phyloP scores from a whole-genome alignment of 179 eudicot genomes.

The Silene vulgaris region DNA sequence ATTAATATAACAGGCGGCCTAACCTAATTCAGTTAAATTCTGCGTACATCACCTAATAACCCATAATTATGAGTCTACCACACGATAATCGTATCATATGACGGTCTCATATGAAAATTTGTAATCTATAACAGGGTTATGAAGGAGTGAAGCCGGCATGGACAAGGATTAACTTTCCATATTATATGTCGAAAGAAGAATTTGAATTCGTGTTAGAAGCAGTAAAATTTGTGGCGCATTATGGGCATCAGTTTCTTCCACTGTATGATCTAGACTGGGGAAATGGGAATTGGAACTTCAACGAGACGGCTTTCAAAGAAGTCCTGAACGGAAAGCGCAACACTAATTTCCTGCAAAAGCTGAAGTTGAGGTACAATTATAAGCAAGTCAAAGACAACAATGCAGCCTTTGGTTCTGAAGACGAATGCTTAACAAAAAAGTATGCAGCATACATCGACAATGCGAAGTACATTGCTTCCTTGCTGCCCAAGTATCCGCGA shows the following conservation, averaged over 20 bases:
- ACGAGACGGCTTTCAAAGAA: conserved; percentile 22
- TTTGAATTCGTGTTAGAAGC: conserved; percentile 46
- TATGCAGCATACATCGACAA: conserved; percentile 37
- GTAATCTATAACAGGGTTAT: conserved; percentile 64
- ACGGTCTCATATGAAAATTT: too few relatives aligned
- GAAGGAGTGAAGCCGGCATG: conserved; percentile 57
- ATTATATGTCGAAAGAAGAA: conserved; percentile 67
- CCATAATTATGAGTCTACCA: too few relatives aligned
- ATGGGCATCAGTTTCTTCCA: conserved; percentile 63
- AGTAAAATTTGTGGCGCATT: conserved; percentile 46
- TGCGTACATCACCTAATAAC: too few relatives aligned
- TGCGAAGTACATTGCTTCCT: conserved; percentile 38
- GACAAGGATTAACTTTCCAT: conserved; percentile 73
- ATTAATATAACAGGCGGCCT: too few relatives aligned
- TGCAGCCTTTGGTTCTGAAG: background rate
- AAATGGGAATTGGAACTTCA: conserved; percentile 58
- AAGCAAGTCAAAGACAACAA: conserved; percentile 13
- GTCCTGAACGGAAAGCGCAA: background rate
- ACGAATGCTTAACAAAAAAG: conserved; percentile 12
- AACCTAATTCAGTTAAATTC: too few relatives aligned
- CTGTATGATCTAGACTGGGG: conserved; percentile 62
- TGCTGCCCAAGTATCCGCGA: conserved; percentile 39
- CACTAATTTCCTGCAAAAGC: background rate
- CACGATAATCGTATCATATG: too few relatives aligned
- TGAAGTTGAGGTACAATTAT: conserved; percentile 27